Evolutionary conservation across 2,329 filamentous ascomycete genomes (phyloP).

Genomic region (Pyrenochaeta sp.): DNA sequence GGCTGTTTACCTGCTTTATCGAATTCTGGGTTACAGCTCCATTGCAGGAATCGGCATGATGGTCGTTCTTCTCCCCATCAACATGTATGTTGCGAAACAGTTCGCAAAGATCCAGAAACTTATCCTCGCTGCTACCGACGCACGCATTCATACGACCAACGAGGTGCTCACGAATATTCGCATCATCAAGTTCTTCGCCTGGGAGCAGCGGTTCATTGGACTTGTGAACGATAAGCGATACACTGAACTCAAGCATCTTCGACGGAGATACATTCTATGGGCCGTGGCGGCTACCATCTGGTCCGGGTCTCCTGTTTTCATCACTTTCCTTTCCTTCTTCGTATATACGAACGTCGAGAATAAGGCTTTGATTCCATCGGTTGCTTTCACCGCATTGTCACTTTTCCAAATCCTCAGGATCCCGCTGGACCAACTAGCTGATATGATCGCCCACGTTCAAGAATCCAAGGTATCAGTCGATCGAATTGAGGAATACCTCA

Average conservation of each 20-base stretch:
- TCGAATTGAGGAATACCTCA: constrained; percentile 92
- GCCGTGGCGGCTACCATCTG: constrained; percentile 90
- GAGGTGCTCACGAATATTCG: constrained; percentile 97
- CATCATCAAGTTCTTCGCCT: constrained; percentile 99
- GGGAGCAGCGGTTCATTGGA: constrained; percentile 89
- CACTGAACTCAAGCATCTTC: constrained; percentile 78
- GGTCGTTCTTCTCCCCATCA: constrained; percentile 85
- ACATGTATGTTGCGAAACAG: constrained; percentile 84
- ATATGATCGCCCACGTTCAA: constrained; percentile 98
- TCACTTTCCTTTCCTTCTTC: constrained; percentile 95
- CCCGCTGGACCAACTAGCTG: constrained; percentile 91
- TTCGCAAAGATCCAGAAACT: constrained; percentile 88
- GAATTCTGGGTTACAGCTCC: constrained; percentile 89
- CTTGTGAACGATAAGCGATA: constrained; percentile 89
- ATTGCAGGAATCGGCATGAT: constrained; percentile 93
- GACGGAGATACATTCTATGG: constrained; percentile 89
- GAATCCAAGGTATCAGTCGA: constrained; percentile 97
- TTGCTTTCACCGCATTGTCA: constrained; percentile 95
- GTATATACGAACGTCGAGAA: constrained; percentile 90
- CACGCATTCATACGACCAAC: constrained; percentile 94
- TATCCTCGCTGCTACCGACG: constrained; percentile 92
- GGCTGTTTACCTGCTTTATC: constrained; percentile 82
- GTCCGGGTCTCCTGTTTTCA: constrained; percentile 94
- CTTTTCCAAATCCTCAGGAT: constrained; percentile 94
- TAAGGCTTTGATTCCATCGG: constrained; percentile 87